phyloP scores from a whole-genome alignment of 352 stramenopile species.

The Phytophthora vignae region DNA sequence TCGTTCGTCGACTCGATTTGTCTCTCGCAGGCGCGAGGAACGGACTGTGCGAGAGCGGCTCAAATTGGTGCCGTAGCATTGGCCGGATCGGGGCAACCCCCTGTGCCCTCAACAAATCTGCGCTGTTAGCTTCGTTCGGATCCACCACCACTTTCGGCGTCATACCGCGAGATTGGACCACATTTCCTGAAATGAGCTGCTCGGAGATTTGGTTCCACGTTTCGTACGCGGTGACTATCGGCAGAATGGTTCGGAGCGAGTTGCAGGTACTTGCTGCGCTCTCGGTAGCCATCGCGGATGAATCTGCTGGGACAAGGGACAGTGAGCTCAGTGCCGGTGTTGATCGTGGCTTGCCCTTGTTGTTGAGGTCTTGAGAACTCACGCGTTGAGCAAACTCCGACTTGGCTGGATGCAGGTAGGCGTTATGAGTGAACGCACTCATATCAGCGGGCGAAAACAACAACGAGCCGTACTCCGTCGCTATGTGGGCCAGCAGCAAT shows the following conservation, averaged over 20 bases:
- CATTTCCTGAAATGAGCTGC: constrained; percentile 50
- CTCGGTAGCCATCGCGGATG: background rate
- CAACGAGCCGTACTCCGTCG: constrained; percentile 59
- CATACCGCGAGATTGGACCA: constrained; percentile 48
- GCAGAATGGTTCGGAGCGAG: constrained; percentile 30
- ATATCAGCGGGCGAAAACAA: constrained; percentile 73
- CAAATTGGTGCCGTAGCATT: constrained; percentile 55
- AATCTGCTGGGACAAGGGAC: constrained; percentile 1
- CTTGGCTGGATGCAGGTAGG: constrained; percentile 27
- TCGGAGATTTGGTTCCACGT: constrained; percentile 54
- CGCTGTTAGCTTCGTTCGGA: constrained; percentile 13
- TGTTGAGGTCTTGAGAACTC: constrained; percentile 11
- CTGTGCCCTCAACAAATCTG: constrained; percentile 1
- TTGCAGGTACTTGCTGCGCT: background rate
- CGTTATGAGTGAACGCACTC: constrained; percentile 63
- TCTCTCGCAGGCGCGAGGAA: constrained; percentile 38
- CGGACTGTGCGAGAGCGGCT: constrained; percentile 45
- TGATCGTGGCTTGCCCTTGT: background rate
- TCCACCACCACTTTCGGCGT: constrained; percentile 5
- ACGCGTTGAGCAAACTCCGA: constrained; percentile 1
- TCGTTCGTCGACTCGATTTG: constrained; percentile 26
- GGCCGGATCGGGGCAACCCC: constrained; percentile 30
- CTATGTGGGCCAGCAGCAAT: constrained; percentile 56
- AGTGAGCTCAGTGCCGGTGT: background rate
- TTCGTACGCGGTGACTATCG: constrained; percentile 48